Base-by-base conservation (phyloP, 371 early-diverging fungal genomes). In the Ordospora pajunii region DNA sequence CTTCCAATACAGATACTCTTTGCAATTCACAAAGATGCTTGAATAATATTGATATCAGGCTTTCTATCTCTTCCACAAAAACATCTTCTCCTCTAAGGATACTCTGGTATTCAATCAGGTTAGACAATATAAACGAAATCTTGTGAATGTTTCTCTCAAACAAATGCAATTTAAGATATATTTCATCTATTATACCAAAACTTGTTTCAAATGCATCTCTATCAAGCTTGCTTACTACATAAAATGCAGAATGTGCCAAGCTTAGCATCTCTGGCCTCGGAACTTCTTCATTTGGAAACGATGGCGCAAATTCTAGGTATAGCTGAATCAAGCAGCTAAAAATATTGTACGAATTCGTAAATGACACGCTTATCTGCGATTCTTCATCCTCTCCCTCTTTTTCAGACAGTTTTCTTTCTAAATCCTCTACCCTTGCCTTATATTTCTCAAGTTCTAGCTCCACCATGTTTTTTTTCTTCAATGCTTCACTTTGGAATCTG, bases 231-330 rank as follows among this genome's bases (percentile, higher is more conserved):
- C n/a, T 45, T 19, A 67, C 50, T 0, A 70, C 52, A 9, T 69
- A 50, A 17, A 42, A 63, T 37, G 76, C 40, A 48, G 52, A 44
- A 54, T 82, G 76, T 0, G 79, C 78, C 5, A 78, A 66, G 14
- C 67, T 48, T 4, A 78, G 22, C 11, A 69, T 69, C 23, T 82
- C 79, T 50, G 75, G 58, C 19, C 27, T 52, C 23, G 82, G 79
- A 19, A 76, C 51, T 19, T 46, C 40, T 0, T 70, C 45, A 12
- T 45, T 58, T 8, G 71, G 37, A 63, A 72, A 78, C 3, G 27
- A 7, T 12, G 82, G 82, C 22, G 43, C 23, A 68, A 77, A 50
- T 22, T 78, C 75, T 25, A 82, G 10, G 46, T 67, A 82, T 0
- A 79, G 5, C 12, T 70, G 21, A 19, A 82, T 42, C 0, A 79